Evolutionary conservation across 148 eudicot genomes (phyloP).

Genomic region (Talinum fruticosum): DNA sequence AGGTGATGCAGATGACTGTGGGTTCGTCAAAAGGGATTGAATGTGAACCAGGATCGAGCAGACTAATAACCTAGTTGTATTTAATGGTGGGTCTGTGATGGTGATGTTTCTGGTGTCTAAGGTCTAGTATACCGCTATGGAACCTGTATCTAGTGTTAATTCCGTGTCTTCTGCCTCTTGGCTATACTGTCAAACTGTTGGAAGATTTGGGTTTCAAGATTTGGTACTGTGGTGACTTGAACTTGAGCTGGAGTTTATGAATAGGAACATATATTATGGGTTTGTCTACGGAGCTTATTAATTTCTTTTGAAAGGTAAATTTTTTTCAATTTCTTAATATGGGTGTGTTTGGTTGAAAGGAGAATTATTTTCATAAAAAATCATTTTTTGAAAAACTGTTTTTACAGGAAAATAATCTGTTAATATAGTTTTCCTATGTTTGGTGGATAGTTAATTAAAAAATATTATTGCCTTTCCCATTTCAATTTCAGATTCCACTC

Average conservation of each 20-base stretch:
- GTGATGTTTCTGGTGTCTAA: conserved; percentile 5
- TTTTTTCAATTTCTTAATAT: too few relatives aligned
- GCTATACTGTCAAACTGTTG: not conserved
- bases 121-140: conserved; percentile 2
- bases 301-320: too few relatives aligned
- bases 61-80: conserved; percentile 14
- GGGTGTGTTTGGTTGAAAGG: too few relatives aligned
- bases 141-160: conserved; percentile 4
- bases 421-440: too few relatives aligned
- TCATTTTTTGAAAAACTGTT: too few relatives aligned
- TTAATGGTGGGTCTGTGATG: not conserved
- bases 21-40: not conserved
- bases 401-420: too few relatives aligned
- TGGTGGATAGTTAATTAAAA: too few relatives aligned
- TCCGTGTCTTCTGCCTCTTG: not conserved
- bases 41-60: conserved; percentile 5
- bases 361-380: too few relatives aligned
- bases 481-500: too few relatives aligned
- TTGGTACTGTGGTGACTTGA: not conserved
- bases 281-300: not conserved
- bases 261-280: not conserved
- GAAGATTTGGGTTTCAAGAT: conserved; percentile 12
- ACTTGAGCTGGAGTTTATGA: not conserved
- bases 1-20: conserved; percentile 26
- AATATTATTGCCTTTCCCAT: too few relatives aligned